Evolutionary conservation across 495 filamentous ascomycete species (phyloP), one percentile per base, ranked within the genome.

Genomic region (Entonaema liquescens): DNA sequence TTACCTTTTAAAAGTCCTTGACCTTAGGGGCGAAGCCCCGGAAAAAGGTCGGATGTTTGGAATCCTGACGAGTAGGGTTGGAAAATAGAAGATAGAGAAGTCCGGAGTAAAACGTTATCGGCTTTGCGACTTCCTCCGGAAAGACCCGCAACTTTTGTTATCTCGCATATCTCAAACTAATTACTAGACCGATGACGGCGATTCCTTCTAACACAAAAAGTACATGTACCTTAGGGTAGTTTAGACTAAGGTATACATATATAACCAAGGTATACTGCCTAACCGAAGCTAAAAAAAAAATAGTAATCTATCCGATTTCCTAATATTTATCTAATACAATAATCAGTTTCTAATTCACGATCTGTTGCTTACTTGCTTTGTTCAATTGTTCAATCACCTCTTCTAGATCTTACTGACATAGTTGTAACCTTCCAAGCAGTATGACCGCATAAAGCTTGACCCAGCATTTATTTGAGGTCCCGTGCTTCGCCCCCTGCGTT

Each of bases 21-120:
- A n/a, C n/a, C n/a, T n/a, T n/a, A n/a, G n/a, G n/a, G n/a, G n/a
- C n/a, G n/a, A n/a, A n/a, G n/a, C n/a, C n/a, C n/a, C n/a, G n/a
- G n/a, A n/a, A n/a, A n/a, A n/a, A n/a, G n/a, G n/a, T n/a, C n/a
- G n/a, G n/a, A n/a, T n/a, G n/a, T n/a, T n/a, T n/a, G n/a, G n/a
- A n/a, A n/a, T n/a, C n/a, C n/a, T n/a, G n/a, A n/a, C n/a, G n/a
- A n/a, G n/a, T n/a, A n/a, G n/a, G 12, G 17, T 55, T 11, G 25
- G 42, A 53, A 17, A 62, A 19, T 44, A 59, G 42, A 65, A 72
- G n/a, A n/a, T n/a, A n/a, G n/a, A 72, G 65, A 72, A 65, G 65
- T 69, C 70, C 70, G 70, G 67, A 57, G 57, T 42, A 53, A 53
- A 66, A 69, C 70, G 70, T 31, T 73, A 73, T 73, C 70, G 70